A percentile compares a stretch with the other conserved stretches of the same genome.
phyloP scores from a whole-genome alignment of 78 protist genomes.

The Cavenderia fasciculata region DNA sequence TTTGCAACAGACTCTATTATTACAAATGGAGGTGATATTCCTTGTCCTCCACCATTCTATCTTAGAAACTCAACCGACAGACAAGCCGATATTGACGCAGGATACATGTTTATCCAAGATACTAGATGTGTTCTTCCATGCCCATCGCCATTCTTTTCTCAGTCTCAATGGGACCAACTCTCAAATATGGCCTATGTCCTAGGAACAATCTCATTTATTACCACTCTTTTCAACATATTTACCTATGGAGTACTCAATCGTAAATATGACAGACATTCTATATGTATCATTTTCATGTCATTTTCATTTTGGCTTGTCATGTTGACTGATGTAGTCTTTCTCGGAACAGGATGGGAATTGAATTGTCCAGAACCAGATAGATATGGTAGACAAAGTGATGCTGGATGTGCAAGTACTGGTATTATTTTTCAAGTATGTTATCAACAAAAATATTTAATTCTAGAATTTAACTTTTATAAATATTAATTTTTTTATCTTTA shows the following conservation, averaged over 20 bases:
- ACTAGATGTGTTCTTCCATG: constrained; percentile 52
- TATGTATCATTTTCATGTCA: constrained; percentile 38
- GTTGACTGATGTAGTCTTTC: constrained; percentile 17
- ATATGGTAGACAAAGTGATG: constrained; percentile 30
- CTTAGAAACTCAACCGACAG: not conserved
- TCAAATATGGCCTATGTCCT: not conserved
- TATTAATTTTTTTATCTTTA: too few species aligned
- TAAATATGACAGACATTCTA: constrained; percentile 52
- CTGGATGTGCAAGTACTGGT: constrained; percentile 52
- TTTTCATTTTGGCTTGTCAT: constrained; percentile 25
- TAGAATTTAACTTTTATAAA: too few species aligned
- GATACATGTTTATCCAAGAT: constrained; percentile 6
- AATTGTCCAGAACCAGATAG: constrained; percentile 66
- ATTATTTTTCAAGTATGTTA: constrained; percentile 66
- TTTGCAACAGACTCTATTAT: too few species aligned
- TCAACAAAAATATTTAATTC: too few species aligned
- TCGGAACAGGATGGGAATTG: constrained; percentile 7
- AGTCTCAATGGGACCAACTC: constrained; percentile 7
- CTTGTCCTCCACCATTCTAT: constrained; percentile 34
- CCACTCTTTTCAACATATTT: constrained; percentile 4
- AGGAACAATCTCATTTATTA: constrained; percentile 15
- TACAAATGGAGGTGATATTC: too few species aligned
- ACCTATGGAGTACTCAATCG: constrained; percentile 39
- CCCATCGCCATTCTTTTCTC: constrained; percentile 39
- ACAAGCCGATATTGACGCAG: not conserved